Evolutionary conservation across 169 alveolate species (phyloP), one percentile per base, ranked within the genome.

Genomic region (Plasmodium knowlesi): DNA sequence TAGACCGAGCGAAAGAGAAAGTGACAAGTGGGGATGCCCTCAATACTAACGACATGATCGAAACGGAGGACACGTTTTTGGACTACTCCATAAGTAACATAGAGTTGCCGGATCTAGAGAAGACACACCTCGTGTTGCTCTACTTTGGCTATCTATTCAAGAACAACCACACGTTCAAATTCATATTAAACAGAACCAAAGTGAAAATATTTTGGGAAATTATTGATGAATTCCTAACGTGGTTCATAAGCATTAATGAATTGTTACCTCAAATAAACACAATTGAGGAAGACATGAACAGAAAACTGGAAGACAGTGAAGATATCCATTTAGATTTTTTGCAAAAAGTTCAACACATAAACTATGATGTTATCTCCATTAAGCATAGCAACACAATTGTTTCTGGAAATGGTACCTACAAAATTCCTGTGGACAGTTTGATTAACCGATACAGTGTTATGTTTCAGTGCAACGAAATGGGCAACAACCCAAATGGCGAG

Each of bases 181-280:
- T 89, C 37, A 89, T 89, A 10, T 80, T 89, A 81, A 89, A 89
- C 54, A 73, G 79, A 37, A 81, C 82, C 0, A 89, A 89, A 37
- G 50, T 89, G 19, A 89, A 79, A 70, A 79, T 89, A 25, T 89
- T 89, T 80, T 89, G 94, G 94, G 94, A 89, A 79, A 30, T 89
- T 25, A 19, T 89, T 79, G 94, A 89, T 67, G 94, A 89, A 25
- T 61, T 71, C 14, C 19, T 79, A 30, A 28, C 90, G 4, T 89
- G 94, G 94, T 25, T 89, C 28, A 9, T 89, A 89, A 81, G 82
- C 67, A 80, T 50, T 41, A 89, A 46, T 79, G 94, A 89, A 16
- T 12, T 89, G 14, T 39, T 89, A 9, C 94, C 91, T n/a, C 67
- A 89, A 80, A 41, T 89, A 28, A 76, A 78, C 16, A 79, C 90